Evolutionary conservation across 148 eudicot species (phyloP).

Genomic region (Camellia sinensis): DNA sequence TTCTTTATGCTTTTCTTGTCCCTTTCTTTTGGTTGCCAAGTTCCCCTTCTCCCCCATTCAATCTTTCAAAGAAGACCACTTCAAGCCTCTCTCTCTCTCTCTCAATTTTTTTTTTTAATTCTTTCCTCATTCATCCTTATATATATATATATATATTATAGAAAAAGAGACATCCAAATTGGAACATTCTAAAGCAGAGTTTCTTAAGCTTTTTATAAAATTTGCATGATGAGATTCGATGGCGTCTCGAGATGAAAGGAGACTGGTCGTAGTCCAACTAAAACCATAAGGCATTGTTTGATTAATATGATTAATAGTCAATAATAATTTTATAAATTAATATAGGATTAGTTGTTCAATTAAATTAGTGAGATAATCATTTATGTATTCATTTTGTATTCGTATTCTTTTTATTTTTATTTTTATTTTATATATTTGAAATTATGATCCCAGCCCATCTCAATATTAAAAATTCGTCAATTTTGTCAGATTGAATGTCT

Average conservation of each 20-base stretch:
- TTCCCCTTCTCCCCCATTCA: constrained; percentile 23
- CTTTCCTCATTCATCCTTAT: constrained; percentile 14
- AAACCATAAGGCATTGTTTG: too few species aligned
- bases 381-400: too few species aligned
- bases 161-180: constrained; percentile 24
- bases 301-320: too few species aligned
- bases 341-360: too few species aligned
- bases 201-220: constrained; percentile 30
- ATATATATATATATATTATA: constrained; percentile 8
- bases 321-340: too few species aligned
- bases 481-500: too few species aligned
- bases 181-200: constrained; percentile 50
- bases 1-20: constrained; percentile 51
- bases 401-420: too few species aligned
- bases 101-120: background rate
- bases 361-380: too few species aligned
- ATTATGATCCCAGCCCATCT: too few species aligned
- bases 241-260: constrained; percentile 8
- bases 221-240: constrained; percentile 23
- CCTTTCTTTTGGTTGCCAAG: constrained; percentile 31
- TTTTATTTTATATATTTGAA: too few species aligned
- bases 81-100: background rate
- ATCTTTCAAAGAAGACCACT: constrained; percentile 18
- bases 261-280: constrained; percentile 32
- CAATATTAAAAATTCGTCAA: too few species aligned